phyloP scores from a whole-genome alignment of 257 asterid genomes.

The Penstemon eatonii region DNA sequence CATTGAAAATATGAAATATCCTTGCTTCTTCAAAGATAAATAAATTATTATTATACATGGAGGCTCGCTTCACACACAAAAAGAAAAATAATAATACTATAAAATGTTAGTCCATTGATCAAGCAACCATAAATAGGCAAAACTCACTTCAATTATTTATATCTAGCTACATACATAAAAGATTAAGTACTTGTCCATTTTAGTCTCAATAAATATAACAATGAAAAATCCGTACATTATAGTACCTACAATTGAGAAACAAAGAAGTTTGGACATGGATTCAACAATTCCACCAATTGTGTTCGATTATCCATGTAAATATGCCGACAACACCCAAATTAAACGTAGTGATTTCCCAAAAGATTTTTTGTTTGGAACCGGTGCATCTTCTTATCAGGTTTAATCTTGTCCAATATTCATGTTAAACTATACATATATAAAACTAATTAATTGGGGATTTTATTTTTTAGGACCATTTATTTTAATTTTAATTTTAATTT shows the following conservation, averaged over 20 bases:
- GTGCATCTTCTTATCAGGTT: constrained; percentile 40
- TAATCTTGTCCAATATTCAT: not conserved
- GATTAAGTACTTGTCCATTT: too few relatives aligned
- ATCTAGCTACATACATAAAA: too few relatives aligned
- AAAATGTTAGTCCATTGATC: not conserved
- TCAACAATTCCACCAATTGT: not conserved
- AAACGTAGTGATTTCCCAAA: constrained; percentile 32
- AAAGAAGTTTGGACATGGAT: not conserved
- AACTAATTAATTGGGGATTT: too few relatives aligned
- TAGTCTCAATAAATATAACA: not conserved
- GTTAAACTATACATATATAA: not conserved
- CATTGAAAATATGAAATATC: not conserved
- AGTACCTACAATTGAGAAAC: constrained; percentile 8
- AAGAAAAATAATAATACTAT: not conserved
- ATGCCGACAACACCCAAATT: constrained; percentile 15
- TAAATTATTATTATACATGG: not conserved
- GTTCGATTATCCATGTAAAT: not conserved
- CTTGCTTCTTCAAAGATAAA: not conserved
- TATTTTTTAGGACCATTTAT: not conserved
- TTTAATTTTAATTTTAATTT: not conserved
- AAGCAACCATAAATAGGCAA: too few relatives aligned
- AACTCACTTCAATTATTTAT: too few relatives aligned
- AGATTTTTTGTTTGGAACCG: constrained; percentile 36
- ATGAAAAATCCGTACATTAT: not conserved
- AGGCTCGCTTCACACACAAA: not conserved